Conservation (phyloP, 768 basidiomycete genomes). For the Podaxis pistillaris region DNA sequence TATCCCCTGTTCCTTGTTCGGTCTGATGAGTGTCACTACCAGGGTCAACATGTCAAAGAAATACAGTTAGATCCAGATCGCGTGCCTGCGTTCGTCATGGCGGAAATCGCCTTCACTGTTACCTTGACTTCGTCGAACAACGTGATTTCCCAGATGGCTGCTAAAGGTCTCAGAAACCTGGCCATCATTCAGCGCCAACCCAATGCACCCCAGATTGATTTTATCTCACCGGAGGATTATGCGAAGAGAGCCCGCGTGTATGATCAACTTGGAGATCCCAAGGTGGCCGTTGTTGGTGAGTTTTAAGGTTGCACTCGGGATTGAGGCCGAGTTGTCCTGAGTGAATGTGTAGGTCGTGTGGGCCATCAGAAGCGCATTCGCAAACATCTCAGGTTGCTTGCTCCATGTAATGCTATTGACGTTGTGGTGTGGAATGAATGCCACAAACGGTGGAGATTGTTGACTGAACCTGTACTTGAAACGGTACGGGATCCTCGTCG, state of each 20-base stretch:
- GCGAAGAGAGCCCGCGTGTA: constrained; percentile 73
- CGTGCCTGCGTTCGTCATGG: constrained; percentile 60
- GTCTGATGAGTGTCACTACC: constrained; percentile 1
- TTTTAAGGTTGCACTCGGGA: constrained; percentile 9
- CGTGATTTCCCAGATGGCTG: constrained; percentile 64
- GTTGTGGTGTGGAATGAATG: constrained; percentile 83
- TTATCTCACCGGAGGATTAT: constrained; percentile 57
- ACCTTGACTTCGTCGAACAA: constrained; percentile 69
- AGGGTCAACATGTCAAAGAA: constrained; percentile 44
- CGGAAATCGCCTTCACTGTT: constrained; percentile 73
- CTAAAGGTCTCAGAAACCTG: constrained; percentile 65
- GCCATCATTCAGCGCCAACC: constrained; percentile 66
- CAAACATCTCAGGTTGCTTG: constrained; percentile 62
- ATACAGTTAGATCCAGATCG: constrained; percentile 54
- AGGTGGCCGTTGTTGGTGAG: constrained; percentile 66
- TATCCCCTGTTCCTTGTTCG: not conserved
- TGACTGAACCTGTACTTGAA: constrained; percentile 60
- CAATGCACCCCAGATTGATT: constrained; percentile 48
- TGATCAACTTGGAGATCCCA: constrained; percentile 77
- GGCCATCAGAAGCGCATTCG: constrained; percentile 80
- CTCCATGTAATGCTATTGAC: constrained; percentile 63
- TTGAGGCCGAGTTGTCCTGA: constrained; percentile 12
- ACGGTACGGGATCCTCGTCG: constrained; percentile 28
- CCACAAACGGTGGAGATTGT: constrained; percentile 69
- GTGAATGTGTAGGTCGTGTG: constrained; percentile 55